Conservation (phyloP, 2,329 filamentous ascomycete genomes). For the Claviceps paspali region DNA sequence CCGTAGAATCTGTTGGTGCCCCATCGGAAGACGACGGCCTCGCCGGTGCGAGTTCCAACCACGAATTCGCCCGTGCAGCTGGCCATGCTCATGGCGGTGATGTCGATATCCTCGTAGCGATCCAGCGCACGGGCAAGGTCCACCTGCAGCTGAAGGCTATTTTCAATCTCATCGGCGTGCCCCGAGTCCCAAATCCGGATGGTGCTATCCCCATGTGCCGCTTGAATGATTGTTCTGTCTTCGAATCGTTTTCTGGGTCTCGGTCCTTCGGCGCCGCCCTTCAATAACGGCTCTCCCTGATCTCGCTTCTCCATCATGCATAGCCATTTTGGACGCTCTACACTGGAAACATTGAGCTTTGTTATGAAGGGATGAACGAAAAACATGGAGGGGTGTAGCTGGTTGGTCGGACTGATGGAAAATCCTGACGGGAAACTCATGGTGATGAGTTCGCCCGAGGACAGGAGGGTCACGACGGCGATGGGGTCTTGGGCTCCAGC, state of each 20-base stretch:
- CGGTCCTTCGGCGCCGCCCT: constrained; percentile 60
- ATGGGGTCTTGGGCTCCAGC: constrained; percentile 81
- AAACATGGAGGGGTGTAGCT: constrained; percentile 73
- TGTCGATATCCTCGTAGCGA: constrained; percentile 59
- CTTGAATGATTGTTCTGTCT: constrained; percentile 68
- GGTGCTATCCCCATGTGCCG: constrained; percentile 79
- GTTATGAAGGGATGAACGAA: constrained; percentile 85
- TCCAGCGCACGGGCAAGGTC: constrained; percentile 73
- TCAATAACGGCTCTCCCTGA: constrained; percentile 61
- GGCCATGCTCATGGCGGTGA: constrained; percentile 67
- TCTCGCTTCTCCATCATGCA: constrained; percentile 75
- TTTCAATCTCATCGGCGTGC: constrained; percentile 86
- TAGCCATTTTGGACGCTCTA: constrained; percentile 74
- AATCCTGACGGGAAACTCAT: constrained; percentile 86
- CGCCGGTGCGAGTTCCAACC: constrained; percentile 67
- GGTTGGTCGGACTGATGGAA: constrained; percentile 81
- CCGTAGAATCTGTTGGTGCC: constrained; percentile 63
- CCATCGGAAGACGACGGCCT: constrained; percentile 78
- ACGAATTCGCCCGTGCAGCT: constrained; percentile 72
- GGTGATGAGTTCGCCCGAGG: constrained; percentile 78
- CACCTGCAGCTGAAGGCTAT: constrained; percentile 63
- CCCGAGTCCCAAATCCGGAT: constrained; percentile 89
- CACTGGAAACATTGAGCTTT: constrained; percentile 51
- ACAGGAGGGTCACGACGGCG: constrained; percentile 62
- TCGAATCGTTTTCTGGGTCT: constrained; percentile 64